Conservation (phyloP, 2,329 filamentous ascomycete genomes). For the Fusarium napiforme region DNA sequence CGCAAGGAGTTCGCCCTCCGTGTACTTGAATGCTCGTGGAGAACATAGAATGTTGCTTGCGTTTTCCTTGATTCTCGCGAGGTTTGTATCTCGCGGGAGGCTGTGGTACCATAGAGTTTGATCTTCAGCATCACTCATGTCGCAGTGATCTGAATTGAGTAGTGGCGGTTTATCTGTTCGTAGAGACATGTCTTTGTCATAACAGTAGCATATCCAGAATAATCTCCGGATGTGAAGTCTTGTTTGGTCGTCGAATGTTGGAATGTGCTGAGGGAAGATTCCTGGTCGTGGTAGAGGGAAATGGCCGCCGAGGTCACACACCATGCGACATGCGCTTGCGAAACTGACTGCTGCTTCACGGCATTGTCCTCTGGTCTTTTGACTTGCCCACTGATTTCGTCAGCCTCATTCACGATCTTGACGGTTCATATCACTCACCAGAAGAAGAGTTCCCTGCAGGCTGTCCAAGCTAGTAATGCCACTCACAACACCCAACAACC, state of each 20-base stretch:
- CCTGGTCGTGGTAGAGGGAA: slow-evolving; percentile 11
- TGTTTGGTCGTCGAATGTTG: slow-evolving; percentile 13
- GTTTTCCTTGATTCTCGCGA: slow-evolving; percentile 30
- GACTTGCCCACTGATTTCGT: slow-evolving; percentile 4
- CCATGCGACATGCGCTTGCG: slow-evolving; percentile 24
- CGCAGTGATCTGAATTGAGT: slow-evolving; percentile 20
- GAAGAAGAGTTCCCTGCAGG: slow-evolving; percentile 22
- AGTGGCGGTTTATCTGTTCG: slow-evolving; percentile 14
- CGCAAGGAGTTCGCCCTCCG: slow-evolving; percentile 40
- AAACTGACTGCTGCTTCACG: slow-evolving; percentile 24
- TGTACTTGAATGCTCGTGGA: slow-evolving; percentile 24
- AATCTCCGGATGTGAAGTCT: slow-evolving; percentile 1
- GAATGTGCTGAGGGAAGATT: slow-evolving; percentile 24
- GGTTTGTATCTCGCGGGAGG: slow-evolving; percentile 24
- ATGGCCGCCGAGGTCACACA: slow-evolving; percentile 25
- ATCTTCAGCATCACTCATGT: slow-evolving; percentile 20
- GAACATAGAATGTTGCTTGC: slow-evolving; percentile 24
- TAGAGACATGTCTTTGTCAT: slow-evolving; percentile 13
- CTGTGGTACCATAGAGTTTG: neutral
- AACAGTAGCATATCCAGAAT: slow-evolving; percentile 30
- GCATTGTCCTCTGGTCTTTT: slow-evolving; percentile 19
- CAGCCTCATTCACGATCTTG: rapidly evolving
- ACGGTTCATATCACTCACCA: neutral
- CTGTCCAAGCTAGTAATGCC: slow-evolving; percentile 21
- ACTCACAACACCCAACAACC: slow-evolving; percentile 5